A percentile compares a stretch with the other conserved stretches of the same genome.
These are phyloP conservation scores for Botrytis paeoniae DNA, from an alignment of 2,329 filamentous ascomycete species.

Conservation along the genomic window DNA sequence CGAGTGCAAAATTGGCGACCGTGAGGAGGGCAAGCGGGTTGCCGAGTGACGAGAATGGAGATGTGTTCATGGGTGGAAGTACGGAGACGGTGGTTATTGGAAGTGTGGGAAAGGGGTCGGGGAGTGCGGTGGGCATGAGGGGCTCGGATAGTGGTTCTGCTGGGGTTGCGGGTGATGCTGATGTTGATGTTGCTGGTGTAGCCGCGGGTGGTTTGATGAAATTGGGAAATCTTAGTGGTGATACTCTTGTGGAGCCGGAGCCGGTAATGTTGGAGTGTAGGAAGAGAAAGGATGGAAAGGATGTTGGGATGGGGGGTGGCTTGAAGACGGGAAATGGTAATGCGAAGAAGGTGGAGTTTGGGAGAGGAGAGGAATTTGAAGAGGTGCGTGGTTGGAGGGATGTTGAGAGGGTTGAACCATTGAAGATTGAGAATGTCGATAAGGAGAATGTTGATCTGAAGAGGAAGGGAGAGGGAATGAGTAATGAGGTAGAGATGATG, in stretches of 20 bases:
- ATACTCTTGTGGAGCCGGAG: not conserved
- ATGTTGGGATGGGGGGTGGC: not conserved
- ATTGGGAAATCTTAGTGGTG: not conserved
- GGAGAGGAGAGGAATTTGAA: not conserved
- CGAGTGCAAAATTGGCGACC: not conserved
- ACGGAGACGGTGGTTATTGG: slow-evolving; percentile 7
- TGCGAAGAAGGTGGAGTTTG: not conserved
- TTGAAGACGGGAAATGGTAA: not conserved
- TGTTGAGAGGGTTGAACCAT: not conserved
- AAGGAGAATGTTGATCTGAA: not conserved
- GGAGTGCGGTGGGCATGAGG: not conserved
- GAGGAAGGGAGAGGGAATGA: too few species aligned
- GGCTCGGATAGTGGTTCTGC: not conserved
- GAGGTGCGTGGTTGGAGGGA: not conserved
- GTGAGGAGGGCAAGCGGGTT: slow-evolving; percentile 12
- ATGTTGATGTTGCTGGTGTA: not conserved
- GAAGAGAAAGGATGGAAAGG: not conserved
- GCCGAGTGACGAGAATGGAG: not conserved
- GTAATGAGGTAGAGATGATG: not conserved
- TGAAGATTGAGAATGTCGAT: not conserved
- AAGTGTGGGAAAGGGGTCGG: not conserved
- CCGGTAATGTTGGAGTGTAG: not conserved
- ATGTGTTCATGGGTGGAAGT: not conserved
- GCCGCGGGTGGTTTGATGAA: not conserved
- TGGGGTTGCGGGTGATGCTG: not conserved